Base-by-base conservation (phyloP, 768 basidiomycete genomes). In the Hypholoma fasciculare region DNA sequence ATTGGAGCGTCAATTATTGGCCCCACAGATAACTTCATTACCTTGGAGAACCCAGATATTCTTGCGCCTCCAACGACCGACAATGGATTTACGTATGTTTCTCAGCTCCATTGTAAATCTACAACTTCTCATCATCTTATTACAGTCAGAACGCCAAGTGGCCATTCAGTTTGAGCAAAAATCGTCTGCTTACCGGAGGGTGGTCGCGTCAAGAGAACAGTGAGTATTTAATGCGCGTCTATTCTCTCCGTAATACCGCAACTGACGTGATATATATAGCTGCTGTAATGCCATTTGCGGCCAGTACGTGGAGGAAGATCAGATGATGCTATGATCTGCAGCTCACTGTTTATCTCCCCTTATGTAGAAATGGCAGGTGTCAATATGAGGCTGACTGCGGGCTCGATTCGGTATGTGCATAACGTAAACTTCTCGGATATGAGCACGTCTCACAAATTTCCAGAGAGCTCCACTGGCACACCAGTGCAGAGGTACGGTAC, bases 1-100 rank as follows among this genome's bases (percentile, higher is more conserved):
- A 72, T 81, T 4, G 85, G 85, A 1, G 72, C 75, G 6, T 59
- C 56, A 11, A 74, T 88, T 58, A 62, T 89, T 4, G 87, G 83
- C 2, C 87, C 83, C 3, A 73, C 84, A 56, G 83, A 89, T 65
- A 61, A 77, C 7, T 75, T 78, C 11, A 49, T 86, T 23, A 76
- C 81, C 57, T 52, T 76, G 42, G 71, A 88, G 68, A 85, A 87
- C 54, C 74, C 84, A 5, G 82, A 88, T 56, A 49, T 75, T 3
- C 63, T 88, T 2, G 82, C 83, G 16, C 85, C 85, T 48, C 88
- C 88, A 4, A 76, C 77, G 5, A 88, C 88, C 0, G 88, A 89
- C 63, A 63, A 72, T 23, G 87, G 87, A 20, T 61, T 57, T 43
- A 72, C 88, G 73, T 75, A 54, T 54, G 62, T 55, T 4, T 61